phyloP scores from a whole-genome alignment of 2,329 filamentous ascomycete species.

The Fusarium torreyae region DNA sequence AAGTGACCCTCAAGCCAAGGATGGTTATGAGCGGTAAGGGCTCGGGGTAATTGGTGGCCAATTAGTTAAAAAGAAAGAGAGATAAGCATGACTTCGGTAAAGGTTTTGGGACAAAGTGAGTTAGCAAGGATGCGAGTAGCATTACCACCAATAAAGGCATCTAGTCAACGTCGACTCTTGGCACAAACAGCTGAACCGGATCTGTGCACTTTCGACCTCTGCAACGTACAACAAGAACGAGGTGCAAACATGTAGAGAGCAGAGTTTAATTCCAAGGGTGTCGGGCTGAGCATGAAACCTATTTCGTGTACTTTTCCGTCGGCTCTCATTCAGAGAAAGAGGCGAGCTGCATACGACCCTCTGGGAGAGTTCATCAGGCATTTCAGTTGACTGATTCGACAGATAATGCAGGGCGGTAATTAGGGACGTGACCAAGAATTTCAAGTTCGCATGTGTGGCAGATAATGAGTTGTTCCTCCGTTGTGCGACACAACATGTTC shows the following conservation, averaged over 20 bases:
- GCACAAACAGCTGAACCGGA: conserved; percentile 7
- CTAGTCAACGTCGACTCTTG: conserved; percentile 22
- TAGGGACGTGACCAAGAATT: conserved; percentile 18
- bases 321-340: not conserved
- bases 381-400: conserved; percentile 16
- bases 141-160: conserved; percentile 20
- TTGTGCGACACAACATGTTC: conserved; percentile 41
- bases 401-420: conserved; percentile 6
- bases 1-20: conserved; percentile 16
- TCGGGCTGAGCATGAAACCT: not conserved
- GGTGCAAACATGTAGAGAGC: not conserved
- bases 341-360: conserved; percentile 9
- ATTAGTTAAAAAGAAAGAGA: conserved; percentile 24
- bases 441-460: conserved; percentile 41
- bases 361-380: conserved; percentile 26
- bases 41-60: conserved; percentile 15
- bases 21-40: conserved; percentile 32
- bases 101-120: conserved; percentile 26
- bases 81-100: conserved; percentile 45
- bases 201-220: not conserved
- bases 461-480: conserved; percentile 44
- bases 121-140: conserved; percentile 15
- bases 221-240: conserved; percentile 2
- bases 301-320: conserved; percentile 7
- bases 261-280: not conserved